These are phyloP conservation scores for Mycena olivaceomarginata DNA, from an alignment of 768 basidiomycete genomes.

Conservation along the genomic window DNA sequence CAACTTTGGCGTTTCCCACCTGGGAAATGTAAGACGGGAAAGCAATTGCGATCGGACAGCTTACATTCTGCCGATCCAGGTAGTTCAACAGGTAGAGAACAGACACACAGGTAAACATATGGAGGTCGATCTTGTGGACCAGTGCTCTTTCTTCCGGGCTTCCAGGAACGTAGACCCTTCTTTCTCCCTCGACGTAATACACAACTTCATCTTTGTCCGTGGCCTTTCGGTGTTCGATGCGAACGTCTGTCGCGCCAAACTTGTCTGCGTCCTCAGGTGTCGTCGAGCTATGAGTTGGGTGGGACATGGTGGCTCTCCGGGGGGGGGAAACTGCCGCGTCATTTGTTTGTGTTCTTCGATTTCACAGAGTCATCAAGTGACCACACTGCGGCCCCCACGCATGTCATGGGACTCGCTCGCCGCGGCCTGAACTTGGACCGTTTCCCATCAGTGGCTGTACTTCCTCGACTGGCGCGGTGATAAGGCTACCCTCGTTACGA, in stretches of 20 bases:
- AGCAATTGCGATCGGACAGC: slow-evolving; percentile 17
- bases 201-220: slow-evolving; percentile 26
- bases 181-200: slow-evolving; percentile 38
- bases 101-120: slow-evolving; percentile 38
- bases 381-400: slow-evolving; percentile 20
- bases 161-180: slow-evolving; percentile 37
- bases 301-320: slow-evolving; percentile 38
- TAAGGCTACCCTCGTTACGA: too few species aligned
- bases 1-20: slow-evolving; percentile 39
- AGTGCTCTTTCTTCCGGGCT: slow-evolving; percentile 35
- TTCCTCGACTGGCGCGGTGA: too few species aligned
- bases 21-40: slow-evolving; percentile 27
- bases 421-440: too few species aligned
- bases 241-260: slow-evolving; percentile 34
- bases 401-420: slow-evolving; percentile 21
- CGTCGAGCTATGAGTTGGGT: slow-evolving; percentile 34
- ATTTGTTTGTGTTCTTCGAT: slow-evolving; percentile 36
- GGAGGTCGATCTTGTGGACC: slow-evolving; percentile 39
- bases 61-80: slow-evolving; percentile 38
- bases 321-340: slow-evolving; percentile 25
- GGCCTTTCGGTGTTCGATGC: slow-evolving; percentile 29
- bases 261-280: slow-evolving; percentile 35
- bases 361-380: slow-evolving; percentile 31
- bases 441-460: too few species aligned
- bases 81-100: slow-evolving; percentile 42